Evolutionary conservation across 495 filamentous ascomycete genomes (phyloP), one percentile per base, ranked within the genome.

Genomic region (Podospora comata): DNA sequence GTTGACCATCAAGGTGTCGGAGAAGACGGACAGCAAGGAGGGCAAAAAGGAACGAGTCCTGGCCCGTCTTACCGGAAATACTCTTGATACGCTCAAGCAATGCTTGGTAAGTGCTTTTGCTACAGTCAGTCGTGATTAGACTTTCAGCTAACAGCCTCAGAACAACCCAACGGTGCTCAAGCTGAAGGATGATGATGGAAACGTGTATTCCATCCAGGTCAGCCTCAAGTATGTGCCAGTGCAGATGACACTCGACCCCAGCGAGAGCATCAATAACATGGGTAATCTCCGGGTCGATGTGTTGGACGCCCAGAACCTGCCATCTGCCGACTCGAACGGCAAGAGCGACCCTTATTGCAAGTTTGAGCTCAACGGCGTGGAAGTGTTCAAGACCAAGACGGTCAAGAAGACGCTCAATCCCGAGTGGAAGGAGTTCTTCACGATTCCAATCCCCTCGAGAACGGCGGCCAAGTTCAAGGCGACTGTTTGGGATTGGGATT

Each of bases 221-320:
- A 93, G 90, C 80, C 85, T 97, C 70, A 96, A 96, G 74, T 99
- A 97, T 74, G 89, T 98, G 19, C 95, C 95, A 0, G 87, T 97
- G 61, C 86, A 90, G 79, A 99, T 99, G 95, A 85, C 85, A 65
- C 90, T 99, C 65, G 93, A 98, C 74, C 92, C 94, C 2, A 91
- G 85, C 71, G 95, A 99, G 79, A 96, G 92, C 77, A 97, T 98
- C 83, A 98, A 96, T 85, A 99, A 99, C 79, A 94, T 95, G 89
- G 95, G 95, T 65, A 92, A 86, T 63, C 87, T 99, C 34, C 90
- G 92, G 11, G 91, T 98, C 60, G 92, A 97, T 69, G 83, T 98
- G n/a, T 79, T 97, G 61, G 92, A 96, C 75, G 95, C 91, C 23
- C 84, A 88, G 28, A 89, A 97, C 69, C 87, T 99, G 23, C 95